Evolutionary conservation across 2,329 filamentous ascomycete species (phyloP).

Genomic region (Penicillium sp.): DNA sequence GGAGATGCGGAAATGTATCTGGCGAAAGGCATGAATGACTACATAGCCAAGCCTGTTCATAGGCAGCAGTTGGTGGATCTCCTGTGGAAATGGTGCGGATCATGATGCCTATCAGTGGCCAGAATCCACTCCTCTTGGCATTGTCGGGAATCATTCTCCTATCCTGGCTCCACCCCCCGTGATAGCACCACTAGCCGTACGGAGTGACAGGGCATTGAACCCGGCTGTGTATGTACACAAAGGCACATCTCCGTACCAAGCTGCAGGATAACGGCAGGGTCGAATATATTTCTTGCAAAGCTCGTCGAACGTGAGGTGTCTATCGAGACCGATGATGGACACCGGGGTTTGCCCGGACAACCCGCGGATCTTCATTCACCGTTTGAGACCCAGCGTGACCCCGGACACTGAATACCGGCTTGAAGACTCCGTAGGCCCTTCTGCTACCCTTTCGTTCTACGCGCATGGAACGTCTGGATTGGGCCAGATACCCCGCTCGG

Average conservation of each 20-base stretch:
- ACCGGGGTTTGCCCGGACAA: neutral
- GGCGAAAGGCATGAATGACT: conserved; percentile 53
- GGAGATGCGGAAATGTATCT: conserved; percentile 52
- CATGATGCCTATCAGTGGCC: conserved; percentile 5
- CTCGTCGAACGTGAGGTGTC: neutral
- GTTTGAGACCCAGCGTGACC: neutral
- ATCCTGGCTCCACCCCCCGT: neutral
- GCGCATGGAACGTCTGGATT: neutral
- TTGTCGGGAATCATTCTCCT: neutral
- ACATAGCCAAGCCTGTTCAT: conserved; percentile 53
- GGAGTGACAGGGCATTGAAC: neutral
- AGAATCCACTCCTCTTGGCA: neutral
- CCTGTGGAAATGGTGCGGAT: conserved; percentile 38
- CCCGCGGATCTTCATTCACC: neutral
- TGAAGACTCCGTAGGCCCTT: neutral
- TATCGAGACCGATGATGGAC: neutral
- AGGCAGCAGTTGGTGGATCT: conserved; percentile 45
- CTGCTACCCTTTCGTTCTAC: neutral
- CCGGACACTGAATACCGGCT: neutral
- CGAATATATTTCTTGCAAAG: too few relatives aligned
- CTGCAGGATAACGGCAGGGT: neutral
- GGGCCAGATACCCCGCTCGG: neutral
- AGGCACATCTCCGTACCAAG: neutral
- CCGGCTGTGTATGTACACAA: neutral
- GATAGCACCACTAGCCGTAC: neutral